phyloP scores from a whole-genome alignment of 176 grass and related monocot species.

The Olyra latifolia region DNA sequence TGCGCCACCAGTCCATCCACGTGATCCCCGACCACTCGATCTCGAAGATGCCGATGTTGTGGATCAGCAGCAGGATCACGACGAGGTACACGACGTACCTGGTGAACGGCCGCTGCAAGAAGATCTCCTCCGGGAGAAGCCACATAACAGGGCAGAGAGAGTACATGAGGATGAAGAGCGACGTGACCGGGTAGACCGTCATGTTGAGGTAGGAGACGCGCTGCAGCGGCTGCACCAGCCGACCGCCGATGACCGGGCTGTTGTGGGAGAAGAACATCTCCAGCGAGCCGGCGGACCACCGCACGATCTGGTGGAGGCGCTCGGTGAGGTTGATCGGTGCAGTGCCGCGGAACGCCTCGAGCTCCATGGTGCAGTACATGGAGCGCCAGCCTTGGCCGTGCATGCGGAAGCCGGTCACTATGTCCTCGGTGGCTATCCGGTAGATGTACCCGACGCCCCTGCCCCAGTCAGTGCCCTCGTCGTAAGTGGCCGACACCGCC shows the following conservation, averaged over 20 bases:
- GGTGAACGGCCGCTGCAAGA: conserved; percentile 12
- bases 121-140: conserved; percentile 8
- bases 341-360: conserved; percentile 22
- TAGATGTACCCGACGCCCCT: conserved; percentile 27
- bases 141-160: conserved; percentile 11
- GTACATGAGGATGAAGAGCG: conserved; percentile 4
- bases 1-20: conserved; percentile 34
- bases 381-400: conserved; percentile 37
- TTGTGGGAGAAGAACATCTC: conserved; percentile 42
- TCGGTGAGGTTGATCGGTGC: conserved; percentile 32
- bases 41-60: conserved; percentile 25
- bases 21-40: conserved; percentile 19
- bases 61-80: conserved; percentile 3
- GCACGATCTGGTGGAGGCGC: conserved; percentile 24
- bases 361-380: conserved; percentile 11
- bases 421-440: conserved; percentile 42
- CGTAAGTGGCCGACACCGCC: conserved; percentile 22
- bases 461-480: conserved; percentile 17
- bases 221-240: not conserved
- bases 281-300: conserved; percentile 27
- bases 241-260: not conserved
- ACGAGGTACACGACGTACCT: not conserved
- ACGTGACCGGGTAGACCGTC: conserved; percentile 22
- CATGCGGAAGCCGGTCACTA: conserved; percentile 30
- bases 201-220: conserved; percentile 25